Base-by-base conservation (phyloP, 2,329 filamentous ascomycete genomes). In the Ophiostoma fasciatum region DNA sequence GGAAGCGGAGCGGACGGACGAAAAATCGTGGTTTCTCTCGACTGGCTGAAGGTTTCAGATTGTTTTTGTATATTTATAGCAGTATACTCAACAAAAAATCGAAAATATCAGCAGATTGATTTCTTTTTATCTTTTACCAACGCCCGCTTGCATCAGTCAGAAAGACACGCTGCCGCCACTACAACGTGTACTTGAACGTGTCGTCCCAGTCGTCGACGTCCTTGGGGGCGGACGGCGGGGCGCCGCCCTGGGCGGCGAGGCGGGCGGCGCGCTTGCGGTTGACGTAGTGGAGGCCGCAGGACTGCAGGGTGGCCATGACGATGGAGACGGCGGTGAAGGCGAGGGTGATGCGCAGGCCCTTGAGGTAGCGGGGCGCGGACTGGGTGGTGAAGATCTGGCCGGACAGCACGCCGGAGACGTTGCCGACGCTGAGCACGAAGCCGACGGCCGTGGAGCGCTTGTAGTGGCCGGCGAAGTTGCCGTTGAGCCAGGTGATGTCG, bases 401-500 rank as follows among this genome's bases (percentile, higher is more conserved):
- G 3, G 40, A 32, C 5, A 42, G 21, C 3, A 35, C 31, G 9
- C 40, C 40, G 3, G 33, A 35, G 2, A 34, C 20, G 17, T 42
- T 42, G 18, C 40, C 37, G 13, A 42, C 38, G 14, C 28, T 42
- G 19, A 36, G 37, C 13, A 36, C 34, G 11, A 35, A 22, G 17
- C 33, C 32, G 13, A 42, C 33, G 7, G 40, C 40, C 2, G 40
- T 42, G 1, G 40, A 35, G 5, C 40, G 36, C 34, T 42, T 42
- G 21, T 27, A 42, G 28, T 42, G 36, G 17, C 33, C 33, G 11
- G 40, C 33, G 13, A 35, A 35, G 31, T 42, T 42, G 20, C 36
- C 30, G 34, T 39, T 42, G 17, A 42, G 33, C 40, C 40, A 42
- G 12, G 28, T 35, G n/a, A 42, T 36, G 25, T 42, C 34, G 15